phyloP scores from a whole-genome alignment of 2,329 filamentous ascomycete species.

The Ramichloridium luteum region DNA sequence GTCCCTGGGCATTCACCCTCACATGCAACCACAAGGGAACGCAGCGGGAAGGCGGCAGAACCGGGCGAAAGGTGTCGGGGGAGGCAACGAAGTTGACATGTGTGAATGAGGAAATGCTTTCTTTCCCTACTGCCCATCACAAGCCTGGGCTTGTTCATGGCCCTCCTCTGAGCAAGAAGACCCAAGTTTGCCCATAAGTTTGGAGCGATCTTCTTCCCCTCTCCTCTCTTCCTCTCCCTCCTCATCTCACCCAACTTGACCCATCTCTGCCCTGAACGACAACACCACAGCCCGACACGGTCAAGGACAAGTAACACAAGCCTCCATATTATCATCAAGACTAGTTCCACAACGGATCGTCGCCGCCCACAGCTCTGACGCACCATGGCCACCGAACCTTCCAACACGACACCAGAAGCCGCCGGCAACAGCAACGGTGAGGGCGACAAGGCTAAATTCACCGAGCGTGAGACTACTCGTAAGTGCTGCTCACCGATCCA shows the following conservation, averaged over 20 bases:
- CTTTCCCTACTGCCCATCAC: too few relatives aligned
- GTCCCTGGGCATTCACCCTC: too few relatives aligned
- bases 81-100: too few relatives aligned
- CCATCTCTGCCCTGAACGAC: too few relatives aligned
- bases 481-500: too few relatives aligned
- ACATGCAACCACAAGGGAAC: neutral
- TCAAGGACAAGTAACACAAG: too few relatives aligned
- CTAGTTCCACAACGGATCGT: neutral
- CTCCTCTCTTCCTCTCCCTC: constrained; percentile 1
- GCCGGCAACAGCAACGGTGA: constrained; percentile 4
- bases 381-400: constrained; percentile 8
- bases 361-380: neutral
- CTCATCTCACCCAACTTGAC: neutral
- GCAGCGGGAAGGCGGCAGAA: too few relatives aligned
- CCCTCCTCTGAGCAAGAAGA: neutral
- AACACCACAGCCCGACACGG: too few relatives aligned
- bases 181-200: neutral
- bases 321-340: neutral
- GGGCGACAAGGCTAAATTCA: constrained; percentile 15
- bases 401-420: constrained; percentile 5
- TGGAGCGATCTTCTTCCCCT: neutral
- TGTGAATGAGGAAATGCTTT: too few relatives aligned
- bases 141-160: neutral
- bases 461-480: constrained; percentile 19
- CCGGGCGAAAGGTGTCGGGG: too few relatives aligned